A percentile compares a stretch with the other conserved stretches of the same genome.
phyloP scores from a whole-genome alignment of 164 flowering plant genomes.

The Vitis riparia region DNA sequence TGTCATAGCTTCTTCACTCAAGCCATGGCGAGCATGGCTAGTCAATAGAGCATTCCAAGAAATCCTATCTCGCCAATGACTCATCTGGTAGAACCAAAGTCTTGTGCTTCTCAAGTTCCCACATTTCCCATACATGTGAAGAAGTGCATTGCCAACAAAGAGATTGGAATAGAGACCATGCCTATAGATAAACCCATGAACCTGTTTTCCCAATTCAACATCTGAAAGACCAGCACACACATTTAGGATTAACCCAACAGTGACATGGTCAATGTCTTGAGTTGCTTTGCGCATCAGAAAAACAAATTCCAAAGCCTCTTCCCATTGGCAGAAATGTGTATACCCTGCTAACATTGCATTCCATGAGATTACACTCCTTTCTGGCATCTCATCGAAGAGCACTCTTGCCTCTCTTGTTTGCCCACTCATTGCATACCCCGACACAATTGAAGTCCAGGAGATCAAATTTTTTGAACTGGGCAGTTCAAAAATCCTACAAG shows the following conservation, averaged over 20 bases:
- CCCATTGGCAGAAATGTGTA: conserved; percentile 36
- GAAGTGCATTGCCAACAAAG: conserved; percentile 48
- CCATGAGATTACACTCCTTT: conserved; percentile 62
- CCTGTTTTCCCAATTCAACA: conserved; percentile 54
- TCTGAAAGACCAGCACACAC: conserved; percentile 50
- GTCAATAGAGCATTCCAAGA: conserved; percentile 58
- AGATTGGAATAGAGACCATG: conserved; percentile 32
- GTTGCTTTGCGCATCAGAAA: conserved; percentile 25
- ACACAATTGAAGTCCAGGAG: conserved; percentile 50
- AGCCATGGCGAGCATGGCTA: conserved; percentile 38
- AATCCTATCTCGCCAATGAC: conserved; percentile 32
- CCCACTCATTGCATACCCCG: conserved; percentile 51
- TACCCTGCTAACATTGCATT: conserved; percentile 71
- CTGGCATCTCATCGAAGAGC: conserved; percentile 65
- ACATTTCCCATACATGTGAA: conserved; percentile 72
- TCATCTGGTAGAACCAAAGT: conserved; percentile 42
- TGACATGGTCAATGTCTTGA: conserved; percentile 35
- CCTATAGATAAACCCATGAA: conserved; percentile 57
- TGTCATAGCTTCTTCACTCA: conserved; percentile 50
- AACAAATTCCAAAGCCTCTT: conserved; percentile 53
- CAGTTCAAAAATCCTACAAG: conserved; percentile 34
- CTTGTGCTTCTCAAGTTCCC: conserved; percentile 39
- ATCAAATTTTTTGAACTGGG: conserved; percentile 34
- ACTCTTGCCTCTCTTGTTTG: conserved; percentile 43
- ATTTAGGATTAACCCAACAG: conserved; percentile 41